phyloP scores from a whole-genome alignment of 352 stramenopile genomes.

The Elongisporangium senticosum region DNA sequence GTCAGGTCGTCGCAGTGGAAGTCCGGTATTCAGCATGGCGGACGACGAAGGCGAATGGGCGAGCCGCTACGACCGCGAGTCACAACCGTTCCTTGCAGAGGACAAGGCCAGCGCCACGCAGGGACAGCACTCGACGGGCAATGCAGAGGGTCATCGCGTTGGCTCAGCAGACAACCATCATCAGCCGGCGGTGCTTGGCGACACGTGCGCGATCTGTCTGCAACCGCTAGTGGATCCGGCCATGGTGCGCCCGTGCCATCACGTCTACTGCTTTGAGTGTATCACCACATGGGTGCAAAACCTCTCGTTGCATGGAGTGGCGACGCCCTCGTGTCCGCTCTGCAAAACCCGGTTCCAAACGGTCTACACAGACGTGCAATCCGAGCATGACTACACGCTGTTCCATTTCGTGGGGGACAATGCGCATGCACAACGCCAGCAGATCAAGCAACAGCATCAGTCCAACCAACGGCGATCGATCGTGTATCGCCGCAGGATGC shows the following conservation, averaged over 20 bases:
- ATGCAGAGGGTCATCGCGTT: neutral
- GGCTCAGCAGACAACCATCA: neutral
- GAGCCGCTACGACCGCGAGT: neutral
- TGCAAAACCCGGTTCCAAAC: constrained; percentile 60
- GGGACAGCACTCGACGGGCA: neutral
- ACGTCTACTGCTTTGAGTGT: constrained; percentile 73
- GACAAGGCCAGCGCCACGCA: neutral
- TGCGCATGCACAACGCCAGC: constrained; percentile 6
- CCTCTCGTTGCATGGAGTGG: constrained; percentile 48
- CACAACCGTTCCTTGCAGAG: neutral
- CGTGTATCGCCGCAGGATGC: constrained; percentile 50
- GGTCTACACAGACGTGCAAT: constrained; percentile 56
- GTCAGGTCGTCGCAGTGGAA: neutral
- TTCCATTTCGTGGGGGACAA: constrained; percentile 35
- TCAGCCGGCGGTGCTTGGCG: constrained; percentile 53
- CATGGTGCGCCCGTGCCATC: constrained; percentile 57
- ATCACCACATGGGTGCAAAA: constrained; percentile 55
- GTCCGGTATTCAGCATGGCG: neutral
- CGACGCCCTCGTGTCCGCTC: constrained; percentile 49
- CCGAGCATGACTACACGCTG: constrained; percentile 56
- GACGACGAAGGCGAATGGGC: neutral
- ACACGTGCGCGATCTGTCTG: constrained; percentile 68
- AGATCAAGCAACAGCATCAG: constrained; percentile 4
- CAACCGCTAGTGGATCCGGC: constrained; percentile 45
- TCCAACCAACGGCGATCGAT: constrained; percentile 33